A percentile compares a stretch with the other conserved stretches of the same genome.
Conservation (phyloP, 495 filamentous ascomycete genomes). For the Annulohypoxylon maeteangense region DNA sequence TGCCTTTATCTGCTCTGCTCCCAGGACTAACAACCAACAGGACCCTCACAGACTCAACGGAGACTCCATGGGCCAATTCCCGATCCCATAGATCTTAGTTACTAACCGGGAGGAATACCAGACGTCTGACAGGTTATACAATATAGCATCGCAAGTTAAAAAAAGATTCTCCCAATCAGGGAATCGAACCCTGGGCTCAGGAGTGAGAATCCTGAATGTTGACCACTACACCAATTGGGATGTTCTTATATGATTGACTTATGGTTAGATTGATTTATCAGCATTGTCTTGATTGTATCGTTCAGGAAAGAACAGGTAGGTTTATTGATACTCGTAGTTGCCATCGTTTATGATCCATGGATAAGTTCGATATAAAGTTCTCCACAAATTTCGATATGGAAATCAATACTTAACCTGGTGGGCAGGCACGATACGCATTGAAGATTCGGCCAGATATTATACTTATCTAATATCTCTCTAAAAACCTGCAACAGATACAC, state of each 20-base stretch:
- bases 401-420: neutral
- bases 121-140: too few relatives aligned
- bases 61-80: too few relatives aligned
- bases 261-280: neutral
- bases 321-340: neutral
- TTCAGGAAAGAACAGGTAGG: neutral
- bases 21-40: too few relatives aligned
- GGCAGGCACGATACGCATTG: too few relatives aligned
- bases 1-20: too few relatives aligned
- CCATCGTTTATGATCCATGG: neutral
- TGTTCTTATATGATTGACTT: neutral
- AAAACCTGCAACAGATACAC: too few relatives aligned
- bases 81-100: too few relatives aligned
- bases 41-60: too few relatives aligned
- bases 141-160: too few relatives aligned
- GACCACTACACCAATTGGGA: conserved; percentile 45
- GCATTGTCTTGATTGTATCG: neutral
- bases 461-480: too few relatives aligned
- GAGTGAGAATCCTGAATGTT: conserved; percentile 45
- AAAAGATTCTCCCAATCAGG: conserved; percentile 44
- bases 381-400: neutral
- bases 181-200: conserved; percentile 51
- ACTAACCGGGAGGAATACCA: too few relatives aligned
- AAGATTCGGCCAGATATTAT: too few relatives aligned
- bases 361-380: neutral